Base-by-base conservation (phyloP, 208 protist genomes). In the Naegleria fowleri region DNA sequence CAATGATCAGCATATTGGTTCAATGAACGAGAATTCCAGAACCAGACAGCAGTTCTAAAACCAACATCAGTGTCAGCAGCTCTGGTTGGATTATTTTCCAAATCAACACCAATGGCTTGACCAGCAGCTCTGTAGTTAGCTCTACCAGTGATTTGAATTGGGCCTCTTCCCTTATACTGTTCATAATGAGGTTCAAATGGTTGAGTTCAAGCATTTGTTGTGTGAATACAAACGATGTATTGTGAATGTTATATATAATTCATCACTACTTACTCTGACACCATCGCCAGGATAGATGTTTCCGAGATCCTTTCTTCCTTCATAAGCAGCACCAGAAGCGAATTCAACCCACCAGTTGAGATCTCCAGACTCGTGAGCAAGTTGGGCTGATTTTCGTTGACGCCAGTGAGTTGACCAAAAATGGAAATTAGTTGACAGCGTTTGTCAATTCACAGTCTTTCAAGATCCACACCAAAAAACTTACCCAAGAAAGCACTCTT, bases 291-390 rank as follows among this genome's bases (percentile, higher is more conserved):
- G 79, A 25, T 92, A 83, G 16, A 41, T 92, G 33, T 92, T 92
- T 16, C 91, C 91, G 1, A 92, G 55, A 83, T 92, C 91, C 48
- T 58, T 92, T 67, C 91, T 75, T n/a, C 91, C 91, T 90, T 92
- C 91, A 51, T 92, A 92, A 38, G 90, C 90, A 40, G 39, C 79
- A 86, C 91, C 91, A 38, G 91, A 92, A 33, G 91, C 91, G 16
- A 92, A 58, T 92, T 92, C 91, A 29, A 85, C 58, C 11, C 88
- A 90, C 39, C 48, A 92, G 16, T 75, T 76, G 5, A 91, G 75
- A 52, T 48, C 79, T 16, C 39, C 86, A 52, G 90, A 92, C 52
- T 92, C 91, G 84, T 92, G 91, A 55, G 40, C 52, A 15, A 88
- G n/a, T 91, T 92, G 91, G n/a, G 91, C 89, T 29, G 7, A 48